phyloP scores from a whole-genome alignment of 805 yeast genomes.

The Ogataea kodamae region DNA sequence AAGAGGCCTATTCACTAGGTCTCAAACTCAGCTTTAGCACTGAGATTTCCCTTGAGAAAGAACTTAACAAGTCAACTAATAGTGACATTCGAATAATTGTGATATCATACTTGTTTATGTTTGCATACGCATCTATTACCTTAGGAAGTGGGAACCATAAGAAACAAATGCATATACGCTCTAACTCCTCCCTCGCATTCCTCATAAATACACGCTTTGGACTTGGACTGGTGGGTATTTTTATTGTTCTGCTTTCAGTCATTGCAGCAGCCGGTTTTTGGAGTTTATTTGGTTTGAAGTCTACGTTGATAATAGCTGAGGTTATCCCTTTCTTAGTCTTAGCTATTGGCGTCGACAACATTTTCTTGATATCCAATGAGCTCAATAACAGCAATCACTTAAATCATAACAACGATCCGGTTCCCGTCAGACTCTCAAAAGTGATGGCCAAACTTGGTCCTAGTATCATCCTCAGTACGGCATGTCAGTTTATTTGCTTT shows the following conservation, averaged over 20 bases:
- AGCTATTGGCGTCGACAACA: conserved; percentile 96
- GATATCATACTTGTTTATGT: conserved; percentile 81
- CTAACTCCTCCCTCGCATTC: conserved; percentile 10
- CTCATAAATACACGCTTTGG: conserved; percentile 59
- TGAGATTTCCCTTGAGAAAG: conserved; percentile 80
- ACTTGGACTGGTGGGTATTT: conserved; percentile 80
- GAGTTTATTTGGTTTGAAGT: conserved; percentile 70
- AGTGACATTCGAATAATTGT: conserved; percentile 70
- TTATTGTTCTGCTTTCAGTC: conserved; percentile 78
- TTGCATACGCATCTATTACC: conserved; percentile 80
- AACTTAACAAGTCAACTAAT: conserved; percentile 75
- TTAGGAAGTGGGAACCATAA: conserved; percentile 47
- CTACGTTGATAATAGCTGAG: conserved; percentile 91
- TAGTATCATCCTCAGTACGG: conserved; percentile 72
- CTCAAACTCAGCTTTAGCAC: conserved; percentile 72
- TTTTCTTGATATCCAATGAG: conserved; percentile 82
- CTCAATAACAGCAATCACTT: conserved; percentile 51
- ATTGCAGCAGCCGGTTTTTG: conserved; percentile 79
- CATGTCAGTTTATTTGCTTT: conserved; percentile 78
- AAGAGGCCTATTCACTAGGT: conserved; percentile 49
- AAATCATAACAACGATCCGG: conserved; percentile 35
- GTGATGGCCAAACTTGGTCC: conserved; percentile 81
- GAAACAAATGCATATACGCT: conserved; percentile 8
- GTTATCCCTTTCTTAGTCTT: conserved; percentile 90
- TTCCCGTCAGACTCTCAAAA: conserved; percentile 57